A percentile compares a stretch with the other conserved stretches of the same genome.
Conservation (phyloP, 495 filamentous ascomycete genomes). For the Penicillium arizonense region DNA sequence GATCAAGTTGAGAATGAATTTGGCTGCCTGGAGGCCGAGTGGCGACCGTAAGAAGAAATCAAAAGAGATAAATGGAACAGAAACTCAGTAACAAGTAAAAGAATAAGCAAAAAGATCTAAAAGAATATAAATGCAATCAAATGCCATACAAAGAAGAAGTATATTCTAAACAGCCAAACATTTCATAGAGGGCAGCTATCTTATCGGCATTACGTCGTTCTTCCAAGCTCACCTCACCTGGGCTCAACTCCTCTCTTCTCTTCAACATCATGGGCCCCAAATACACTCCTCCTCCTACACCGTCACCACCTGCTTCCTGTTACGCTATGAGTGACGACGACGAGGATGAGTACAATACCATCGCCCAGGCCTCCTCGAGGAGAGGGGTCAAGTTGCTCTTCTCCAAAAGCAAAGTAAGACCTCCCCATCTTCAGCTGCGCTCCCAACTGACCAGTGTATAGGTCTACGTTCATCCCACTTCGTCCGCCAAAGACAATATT, state of each 20-base stretch:
- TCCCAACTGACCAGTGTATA: slow-evolving; percentile 23
- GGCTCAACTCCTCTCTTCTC: slow-evolving; percentile 1
- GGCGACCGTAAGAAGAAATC: neutral
- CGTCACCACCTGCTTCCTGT: slow-evolving; percentile 85
- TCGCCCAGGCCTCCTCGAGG: slow-evolving; percentile 76
- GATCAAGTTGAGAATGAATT: neutral
- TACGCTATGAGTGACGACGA: slow-evolving; percentile 97
- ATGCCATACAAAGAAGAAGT: neutral
- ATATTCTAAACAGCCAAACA: too few relatives aligned
- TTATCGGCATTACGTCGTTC: too few relatives aligned
- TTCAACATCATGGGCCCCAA: slow-evolving; percentile 33
- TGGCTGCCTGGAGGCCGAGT: neutral
- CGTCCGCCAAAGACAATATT: slow-evolving; percentile 93
- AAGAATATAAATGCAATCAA: neutral
- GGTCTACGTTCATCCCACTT: slow-evolving; percentile 97
- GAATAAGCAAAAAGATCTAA: neutral
- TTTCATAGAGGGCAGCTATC: too few relatives aligned
- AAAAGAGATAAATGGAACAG: too few relatives aligned
- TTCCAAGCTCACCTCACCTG: neutral
- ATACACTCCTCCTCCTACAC: slow-evolving; percentile 46
- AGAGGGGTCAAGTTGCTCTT: slow-evolving; percentile 93
- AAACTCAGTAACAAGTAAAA: neutral
- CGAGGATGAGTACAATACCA: slow-evolving; percentile 92
- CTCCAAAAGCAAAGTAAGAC: slow-evolving; percentile 87
- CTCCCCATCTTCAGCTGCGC: neutral